Base-by-base conservation (phyloP, 2,329 filamentous ascomycete genomes). In the Pestalotiopsis sp. region DNA sequence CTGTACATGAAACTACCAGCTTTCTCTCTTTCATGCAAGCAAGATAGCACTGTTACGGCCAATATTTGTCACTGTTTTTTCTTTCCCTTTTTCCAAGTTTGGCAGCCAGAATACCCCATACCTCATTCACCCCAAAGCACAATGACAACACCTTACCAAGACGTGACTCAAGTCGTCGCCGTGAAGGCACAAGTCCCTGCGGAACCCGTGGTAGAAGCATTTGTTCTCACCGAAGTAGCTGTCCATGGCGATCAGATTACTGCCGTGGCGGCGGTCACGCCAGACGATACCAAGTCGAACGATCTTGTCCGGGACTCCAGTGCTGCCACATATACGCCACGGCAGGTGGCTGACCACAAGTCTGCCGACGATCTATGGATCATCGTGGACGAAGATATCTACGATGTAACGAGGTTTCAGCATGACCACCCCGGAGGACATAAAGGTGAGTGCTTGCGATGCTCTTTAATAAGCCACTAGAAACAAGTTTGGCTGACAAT, bases 351-450 rank as follows among this genome's bases (percentile, higher is more conserved):
- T 4, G 25, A 25, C 13, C 75, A 76, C 64, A 73, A 71, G 49
- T 64, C 63, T n/a, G 59, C 68, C 11, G 66, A 68, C 0, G 69
- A 72, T 64, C 36, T 76, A 20, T 76, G 74, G 75, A 67, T 76
- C n/a, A 69, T 74, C 11, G 70, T 76, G 13, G 70, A 75, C 65
- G 71, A 69, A 61, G 72, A 71, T 0, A 69, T 77, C 4, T 77
- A 74, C 69, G 71, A 77, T 62, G 60, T 76, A 52, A 76, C 73
- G 12, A 64, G 67, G 11, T 77, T 74, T 25, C 67, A 72, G 31
- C 67, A 71, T 13, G 65, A 70, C 11, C 75, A 77, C 67, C 75
- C 75, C 0, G 75, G 75, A 11, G 74, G 75, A 14, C 67, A 70
- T 58, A 75, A 73, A 70, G 68, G 73, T 74, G 20, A 59, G 70